These are phyloP conservation scores for Lentinula guzmanii DNA, from an alignment of 768 basidiomycete genomes.

Conservation along the genomic window DNA sequence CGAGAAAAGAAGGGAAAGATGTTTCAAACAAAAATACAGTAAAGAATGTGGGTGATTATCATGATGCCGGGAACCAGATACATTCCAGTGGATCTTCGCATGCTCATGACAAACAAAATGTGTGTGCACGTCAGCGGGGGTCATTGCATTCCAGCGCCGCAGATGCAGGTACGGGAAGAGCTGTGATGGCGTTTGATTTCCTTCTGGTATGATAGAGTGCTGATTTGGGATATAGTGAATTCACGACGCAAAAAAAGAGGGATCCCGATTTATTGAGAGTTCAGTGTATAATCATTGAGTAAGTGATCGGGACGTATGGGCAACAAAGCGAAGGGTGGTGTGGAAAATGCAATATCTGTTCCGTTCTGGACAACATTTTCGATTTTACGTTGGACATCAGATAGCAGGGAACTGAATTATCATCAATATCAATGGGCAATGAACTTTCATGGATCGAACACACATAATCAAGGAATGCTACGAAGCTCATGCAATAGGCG, in stretches of 20 bases:
- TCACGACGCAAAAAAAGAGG: not conserved
- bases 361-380: not conserved
- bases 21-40: not conserved
- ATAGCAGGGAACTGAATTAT: not conserved
- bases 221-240: not conserved
- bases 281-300: not conserved
- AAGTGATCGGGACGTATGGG: not conserved
- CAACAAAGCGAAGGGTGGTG: not conserved
- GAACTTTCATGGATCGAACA: not conserved
- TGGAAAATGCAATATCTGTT: not conserved
- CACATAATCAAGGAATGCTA: not conserved
- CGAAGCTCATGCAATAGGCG: constrained; percentile 29
- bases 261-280: not conserved
- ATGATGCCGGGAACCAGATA: not conserved
- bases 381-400: not conserved
- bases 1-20: not conserved
- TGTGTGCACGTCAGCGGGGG: not conserved
- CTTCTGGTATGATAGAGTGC: not conserved
- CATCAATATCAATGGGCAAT: not conserved
- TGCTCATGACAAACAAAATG: not conserved
- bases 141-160: not conserved
- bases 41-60: not conserved
- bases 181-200: not conserved
- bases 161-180: not conserved
- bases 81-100: not conserved